A percentile compares a stretch with the other conserved stretches of the same genome.
Evolutionary conservation across 495 filamentous ascomycete genomes (phyloP).

Genomic region (Halenospora varia): DNA sequence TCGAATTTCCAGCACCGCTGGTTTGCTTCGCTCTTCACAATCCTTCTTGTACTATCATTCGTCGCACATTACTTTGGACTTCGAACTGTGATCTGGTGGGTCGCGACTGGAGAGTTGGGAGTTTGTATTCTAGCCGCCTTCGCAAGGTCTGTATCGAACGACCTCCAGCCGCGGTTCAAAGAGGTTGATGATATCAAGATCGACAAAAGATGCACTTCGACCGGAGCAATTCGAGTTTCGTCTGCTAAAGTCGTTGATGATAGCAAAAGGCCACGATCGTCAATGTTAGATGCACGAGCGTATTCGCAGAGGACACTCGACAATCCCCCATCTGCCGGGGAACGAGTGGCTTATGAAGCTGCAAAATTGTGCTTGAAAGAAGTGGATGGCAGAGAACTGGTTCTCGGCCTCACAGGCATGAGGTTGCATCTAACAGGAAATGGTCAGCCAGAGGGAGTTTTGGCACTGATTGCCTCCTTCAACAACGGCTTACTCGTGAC

Average conservation of each 20-base stretch:
- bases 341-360: conserved; percentile 5
- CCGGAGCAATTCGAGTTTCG: neutral
- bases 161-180: conserved; percentile 1
- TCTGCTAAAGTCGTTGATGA: neutral
- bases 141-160: conserved; percentile 9
- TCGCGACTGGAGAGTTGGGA: neutral
- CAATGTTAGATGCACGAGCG: neutral
- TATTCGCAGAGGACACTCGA: neutral
- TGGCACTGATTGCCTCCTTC: neutral
- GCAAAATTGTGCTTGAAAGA: neutral
- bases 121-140: conserved; percentile 7
- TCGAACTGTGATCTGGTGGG: conserved; percentile 6
- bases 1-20: neutral
- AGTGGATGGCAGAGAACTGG: neutral
- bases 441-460: neutral
- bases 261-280: neutral
- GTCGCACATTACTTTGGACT: conserved; percentile 7
- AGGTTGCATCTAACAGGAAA: neutral
- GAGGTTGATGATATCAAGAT: conserved; percentile 4
- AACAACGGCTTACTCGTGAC: neutral
- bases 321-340: neutral
- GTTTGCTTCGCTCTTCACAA: neutral
- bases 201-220: conserved; percentile 9
- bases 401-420: conserved; percentile 2
- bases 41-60: conserved; percentile 1